Conservation (phyloP, 139 green algal genomes). For the Volvox reticuliferus region DNA sequence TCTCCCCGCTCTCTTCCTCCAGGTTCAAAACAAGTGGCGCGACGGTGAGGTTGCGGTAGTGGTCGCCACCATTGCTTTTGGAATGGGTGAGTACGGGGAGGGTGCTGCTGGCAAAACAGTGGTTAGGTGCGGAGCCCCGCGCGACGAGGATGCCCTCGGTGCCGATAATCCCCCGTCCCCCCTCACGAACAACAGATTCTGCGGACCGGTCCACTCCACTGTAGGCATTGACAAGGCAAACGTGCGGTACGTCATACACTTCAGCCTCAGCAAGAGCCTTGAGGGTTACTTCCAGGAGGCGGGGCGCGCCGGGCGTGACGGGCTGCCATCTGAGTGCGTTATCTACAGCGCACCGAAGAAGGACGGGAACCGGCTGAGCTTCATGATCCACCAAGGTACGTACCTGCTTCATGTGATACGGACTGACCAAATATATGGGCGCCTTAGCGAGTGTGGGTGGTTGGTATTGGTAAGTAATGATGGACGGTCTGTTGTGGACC, state of each 20-base stretch:
- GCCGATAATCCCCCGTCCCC: no score
- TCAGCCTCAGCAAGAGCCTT: conserved; percentile 83
- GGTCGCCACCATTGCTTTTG: conserved; percentile 94
- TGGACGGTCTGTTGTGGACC: no score
- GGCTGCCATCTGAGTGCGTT: conserved; percentile 75
- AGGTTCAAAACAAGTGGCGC: conserved; percentile 84
- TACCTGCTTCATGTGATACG: no score
- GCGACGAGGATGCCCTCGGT: background rate
- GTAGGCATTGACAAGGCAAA: conserved; percentile 80
- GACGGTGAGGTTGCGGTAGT: conserved; percentile 77
- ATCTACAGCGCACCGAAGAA: conserved; percentile 77
- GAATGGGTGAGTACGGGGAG: conserved; percentile 69
- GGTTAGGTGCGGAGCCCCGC: no score
- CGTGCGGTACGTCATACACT: conserved; percentile 91
- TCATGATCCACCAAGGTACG: conserved; percentile 18
- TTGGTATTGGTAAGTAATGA: no score
- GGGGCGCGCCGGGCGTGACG: conserved; percentile 88
- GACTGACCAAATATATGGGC: no score
- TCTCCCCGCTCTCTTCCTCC: background rate
- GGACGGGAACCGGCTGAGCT: conserved; percentile 23
- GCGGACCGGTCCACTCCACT: background rate
- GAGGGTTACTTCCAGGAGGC: conserved; percentile 90
- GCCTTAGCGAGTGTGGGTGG: no score
- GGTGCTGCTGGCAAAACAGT: background rate
- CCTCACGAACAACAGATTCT: no score